phyloP scores from a whole-genome alignment of 169 alveolate genomes.

The Babesia gibsoni region DNA sequence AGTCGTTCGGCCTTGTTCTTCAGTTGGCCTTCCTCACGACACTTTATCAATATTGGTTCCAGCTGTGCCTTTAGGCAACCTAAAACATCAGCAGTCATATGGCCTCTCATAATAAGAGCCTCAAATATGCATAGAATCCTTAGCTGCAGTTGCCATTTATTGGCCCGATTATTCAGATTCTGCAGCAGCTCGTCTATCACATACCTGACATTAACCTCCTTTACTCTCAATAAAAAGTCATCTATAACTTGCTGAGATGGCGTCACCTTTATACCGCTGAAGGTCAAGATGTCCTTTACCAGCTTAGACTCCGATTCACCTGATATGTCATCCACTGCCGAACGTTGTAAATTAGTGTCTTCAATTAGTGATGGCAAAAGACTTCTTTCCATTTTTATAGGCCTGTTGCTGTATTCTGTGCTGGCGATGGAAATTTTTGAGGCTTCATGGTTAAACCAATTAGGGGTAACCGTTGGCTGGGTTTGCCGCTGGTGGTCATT shows the following conservation, averaged over 20 bases:
- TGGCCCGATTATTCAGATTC: slow-evolving; percentile 33
- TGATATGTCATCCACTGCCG: slow-evolving; percentile 13
- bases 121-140: slow-evolving; percentile 56
- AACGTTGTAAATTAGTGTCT: background rate
- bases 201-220: slow-evolving; percentile 26
- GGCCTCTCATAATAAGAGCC: slow-evolving; percentile 16
- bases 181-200: slow-evolving; percentile 50
- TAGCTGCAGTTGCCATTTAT: slow-evolving; percentile 55
- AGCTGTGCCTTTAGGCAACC: background rate
- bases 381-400: background rate
- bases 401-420: background rate
- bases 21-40: slow-evolving; percentile 47
- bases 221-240: slow-evolving; percentile 36
- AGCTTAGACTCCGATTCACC: slow-evolving; percentile 50
- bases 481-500: background rate
- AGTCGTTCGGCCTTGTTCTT: slow-evolving; percentile 40
- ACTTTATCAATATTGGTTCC: slow-evolving; percentile 51
- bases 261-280: slow-evolving; percentile 59
- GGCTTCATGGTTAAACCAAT: background rate
- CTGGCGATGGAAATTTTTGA: background rate
- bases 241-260: slow-evolving; percentile 58
- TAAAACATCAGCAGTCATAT: background rate
- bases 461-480: background rate
- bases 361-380: slow-evolving; percentile 29
- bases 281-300: slow-evolving; percentile 56